A percentile compares a stretch with the other conserved stretches of the same genome.
phyloP scores from a whole-genome alignment of 805 yeast genomes.

The Barnettozyma vustinii region DNA sequence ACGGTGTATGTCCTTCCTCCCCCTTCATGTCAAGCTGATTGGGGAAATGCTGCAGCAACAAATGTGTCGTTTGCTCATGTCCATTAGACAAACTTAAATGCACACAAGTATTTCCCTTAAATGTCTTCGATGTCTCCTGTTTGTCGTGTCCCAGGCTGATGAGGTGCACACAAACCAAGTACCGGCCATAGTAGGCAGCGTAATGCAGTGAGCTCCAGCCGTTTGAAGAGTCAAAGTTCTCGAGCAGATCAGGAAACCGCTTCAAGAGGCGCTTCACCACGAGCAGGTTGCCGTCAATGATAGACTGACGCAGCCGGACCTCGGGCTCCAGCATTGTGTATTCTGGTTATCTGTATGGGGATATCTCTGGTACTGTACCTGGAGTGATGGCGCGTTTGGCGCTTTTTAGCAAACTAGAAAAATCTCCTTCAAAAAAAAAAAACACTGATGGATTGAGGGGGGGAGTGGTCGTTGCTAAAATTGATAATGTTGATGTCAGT shows the following conservation, averaged over 20 bases:
- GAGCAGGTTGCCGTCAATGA: constrained; percentile 53
- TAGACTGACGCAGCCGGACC: constrained; percentile 60
- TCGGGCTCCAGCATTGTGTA: constrained; percentile 53
- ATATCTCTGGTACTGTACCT: neutral
- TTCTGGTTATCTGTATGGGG: no score
- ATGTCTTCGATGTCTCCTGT: constrained; percentile 45
- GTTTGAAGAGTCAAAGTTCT: constrained; percentile 59
- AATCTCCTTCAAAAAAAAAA: no score
- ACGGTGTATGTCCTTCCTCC: constrained; percentile 49
- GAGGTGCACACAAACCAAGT: constrained; percentile 56
- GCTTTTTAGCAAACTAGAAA: no score
- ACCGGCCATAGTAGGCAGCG: constrained; percentile 70
- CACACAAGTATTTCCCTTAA: constrained; percentile 56
- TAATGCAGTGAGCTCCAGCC: constrained; percentile 87
- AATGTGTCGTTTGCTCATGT: constrained; percentile 68
- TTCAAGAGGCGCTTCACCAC: constrained; percentile 61
- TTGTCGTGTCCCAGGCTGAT: constrained; percentile 53
- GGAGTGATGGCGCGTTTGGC: neutral
- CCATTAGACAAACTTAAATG: constrained; percentile 64
- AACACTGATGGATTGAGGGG: no score
- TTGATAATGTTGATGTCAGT: no score
- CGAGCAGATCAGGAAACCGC: constrained; percentile 63
- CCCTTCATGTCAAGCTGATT: constrained; percentile 45
- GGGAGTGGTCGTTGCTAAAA: no score
- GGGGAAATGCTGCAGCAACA: constrained; percentile 62